These are phyloP conservation scores for Przewalskia tangutica DNA, from an alignment of 257 asterid species.

Conservation along the genomic window DNA sequence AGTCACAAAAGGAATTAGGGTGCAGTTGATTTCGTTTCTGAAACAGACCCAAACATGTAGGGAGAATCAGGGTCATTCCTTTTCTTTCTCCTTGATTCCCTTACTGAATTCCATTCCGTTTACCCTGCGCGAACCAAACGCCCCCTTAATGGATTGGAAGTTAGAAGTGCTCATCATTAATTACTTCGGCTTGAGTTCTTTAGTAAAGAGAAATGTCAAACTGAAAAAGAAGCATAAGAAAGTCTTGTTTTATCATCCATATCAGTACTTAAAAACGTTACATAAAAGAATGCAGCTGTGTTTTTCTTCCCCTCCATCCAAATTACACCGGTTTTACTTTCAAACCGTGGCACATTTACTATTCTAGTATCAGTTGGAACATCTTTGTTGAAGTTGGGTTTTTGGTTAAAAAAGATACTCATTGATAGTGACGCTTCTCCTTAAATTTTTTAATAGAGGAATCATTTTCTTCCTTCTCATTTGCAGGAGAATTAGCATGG, in stretches of 20 bases:
- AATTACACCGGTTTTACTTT: not conserved
- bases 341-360: not conserved
- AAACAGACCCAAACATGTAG: too few relatives aligned
- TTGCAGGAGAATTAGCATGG: conserved; percentile 89
- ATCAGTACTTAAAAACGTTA: not conserved
- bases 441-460: not conserved
- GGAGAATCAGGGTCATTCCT: too few relatives aligned
- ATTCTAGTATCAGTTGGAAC: not conserved
- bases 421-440: not conserved
- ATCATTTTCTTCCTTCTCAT: not conserved
- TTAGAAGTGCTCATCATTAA: not conserved
- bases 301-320: not conserved
- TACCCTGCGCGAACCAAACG: too few relatives aligned
- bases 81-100: too few relatives aligned
- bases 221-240: not conserved
- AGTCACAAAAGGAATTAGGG: too few relatives aligned
- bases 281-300: not conserved
- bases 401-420: not conserved
- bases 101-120: too few relatives aligned
- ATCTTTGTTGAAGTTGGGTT: not conserved
- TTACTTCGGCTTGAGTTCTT: not conserved
- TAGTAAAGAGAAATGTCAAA: not conserved
- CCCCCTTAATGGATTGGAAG: not conserved
- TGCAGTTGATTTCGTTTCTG: too few relatives aligned
- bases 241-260: not conserved